Evolutionary conservation across 768 basidiomycete species (phyloP).

Genomic region (Rhodotorula graminis): DNA sequence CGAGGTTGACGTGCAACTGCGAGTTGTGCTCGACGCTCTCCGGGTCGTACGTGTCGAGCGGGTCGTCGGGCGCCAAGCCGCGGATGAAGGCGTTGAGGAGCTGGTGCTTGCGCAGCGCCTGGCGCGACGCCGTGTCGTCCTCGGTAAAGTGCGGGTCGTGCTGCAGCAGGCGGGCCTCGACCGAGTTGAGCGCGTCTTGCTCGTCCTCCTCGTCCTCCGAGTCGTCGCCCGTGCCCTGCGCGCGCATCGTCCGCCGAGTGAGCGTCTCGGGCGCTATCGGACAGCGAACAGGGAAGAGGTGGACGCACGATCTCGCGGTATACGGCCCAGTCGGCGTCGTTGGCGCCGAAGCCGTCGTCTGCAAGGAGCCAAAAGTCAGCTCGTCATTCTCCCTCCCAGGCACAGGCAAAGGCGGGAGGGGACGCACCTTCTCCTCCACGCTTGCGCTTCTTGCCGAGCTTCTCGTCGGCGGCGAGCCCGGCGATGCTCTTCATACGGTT

Average conservation of each 20-base stretch:
- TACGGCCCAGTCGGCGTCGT: constrained; percentile 95
- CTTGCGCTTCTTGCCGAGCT: constrained; percentile 68
- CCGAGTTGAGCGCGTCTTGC: constrained; percentile 59
- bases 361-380: neutral
- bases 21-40: constrained; percentile 53
- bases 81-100: constrained; percentile 72
- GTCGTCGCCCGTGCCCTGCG: constrained; percentile 52
- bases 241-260: too few relatives aligned
- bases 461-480: constrained; percentile 73
- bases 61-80: constrained; percentile 44
- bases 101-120: constrained; percentile 71
- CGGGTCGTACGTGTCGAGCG: constrained; percentile 59
- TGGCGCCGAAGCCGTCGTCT: constrained; percentile 63
- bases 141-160: constrained; percentile 79
- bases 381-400: too few relatives aligned
- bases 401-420: too few relatives aligned
- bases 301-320: constrained; percentile 85
- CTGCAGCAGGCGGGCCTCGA: constrained; percentile 75
- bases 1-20: constrained; percentile 81
- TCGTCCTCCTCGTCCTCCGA: constrained; percentile 90
- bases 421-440: constrained; percentile 9
- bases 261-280: too few relatives aligned
- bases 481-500: constrained; percentile 95
- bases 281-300: neutral
- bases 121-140: constrained; percentile 74